Evolutionary conservation across 495 filamentous ascomycete species (phyloP), one percentile per base, ranked within the genome.

Genomic region (Stereocaulon alpinum): DNA sequence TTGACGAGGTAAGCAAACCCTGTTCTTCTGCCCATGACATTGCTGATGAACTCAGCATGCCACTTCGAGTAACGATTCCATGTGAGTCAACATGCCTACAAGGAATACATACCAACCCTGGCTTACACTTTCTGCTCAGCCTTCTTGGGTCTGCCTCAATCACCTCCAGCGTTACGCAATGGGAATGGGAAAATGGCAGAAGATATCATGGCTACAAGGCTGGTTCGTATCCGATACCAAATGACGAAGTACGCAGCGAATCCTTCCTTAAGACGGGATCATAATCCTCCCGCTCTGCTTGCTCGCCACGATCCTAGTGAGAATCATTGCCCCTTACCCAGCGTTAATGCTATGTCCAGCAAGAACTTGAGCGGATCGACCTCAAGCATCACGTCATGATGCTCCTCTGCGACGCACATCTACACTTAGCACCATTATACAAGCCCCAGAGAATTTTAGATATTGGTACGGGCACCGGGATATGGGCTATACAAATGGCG

Each of bases 391-490:
- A 82, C 55, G 74, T 86, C 65, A 69, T 82, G 64, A 82, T 80
- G 50, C 53, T 80, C 52, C 61, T 80, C 50, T 78, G 81, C 62
- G 68, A 76, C 9, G 77, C 70, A 17, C 73, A 72, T 37, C 68
- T 83, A 20, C 82, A 80, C 67, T 75, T 85, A 62, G 78, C 85
- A 0, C 86, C 86, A 2, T 74, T 83, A 0, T 55, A 65, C n/a
- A 68, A 80, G 11, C 82, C 83, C 1, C 65, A 73, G 40, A 69
- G 71, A 30, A 80, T 89, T 17, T 75, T 91, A 2, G 87, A 89
- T 64, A 77, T 89, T 27, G 82, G 83, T 37, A 82, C 79, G 17
- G 86, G 82, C 7, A 87, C 85, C 10, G 87, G 87, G 4, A 88
- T 84, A 57, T 87, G 85, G 85, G 79, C 84, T 7, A 84, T 87